Evolutionary conservation across 257 asterid species (phyloP), one percentile per base, ranked within the genome.

Genomic region (Solanum chilense): DNA sequence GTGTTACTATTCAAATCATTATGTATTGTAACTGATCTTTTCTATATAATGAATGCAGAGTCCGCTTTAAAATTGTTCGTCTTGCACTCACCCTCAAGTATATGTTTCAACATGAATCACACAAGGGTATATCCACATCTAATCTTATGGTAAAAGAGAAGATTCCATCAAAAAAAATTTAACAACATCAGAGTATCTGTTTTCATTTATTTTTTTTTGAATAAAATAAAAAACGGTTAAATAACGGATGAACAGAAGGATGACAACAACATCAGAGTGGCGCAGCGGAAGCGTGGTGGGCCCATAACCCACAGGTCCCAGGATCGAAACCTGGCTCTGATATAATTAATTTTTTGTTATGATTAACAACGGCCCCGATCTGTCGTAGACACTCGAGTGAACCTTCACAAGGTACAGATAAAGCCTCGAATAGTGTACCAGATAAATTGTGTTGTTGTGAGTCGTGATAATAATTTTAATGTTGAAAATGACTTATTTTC

Each of bases 221-320:
- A 49, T 49, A 49, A 14, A 49, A 49, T 9, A 41, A 39, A 6
- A 1, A 39, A 39, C 0, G 0, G 10, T 7, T 39, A 39, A 0
- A 39, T 39, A 39, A 0, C 0, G 0, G 2, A 39, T 2, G 3
- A 41, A 2, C 3, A 41, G 3, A 2, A 42, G 0, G 13, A 0
- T 9, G 0, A 42, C 7, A 37, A 87, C 60, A 60, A 44, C 4
- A 88, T 92, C 94, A 89, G 91, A 92, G 93, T 92, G 93, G 93
- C 94, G 94, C 94, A 92, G 94, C 91, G 94, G 94, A 92, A 89
- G 94, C 92, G 93, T 90, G 94, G 98, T 94, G 97, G 98, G 98
- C 98, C 98, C 93, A 96, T 94, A 96, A 96, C 98, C 99, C 98
- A 96, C 97, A 94, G 99, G 99, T 94, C 98, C 97, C 95, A 94